Percentiles rank a stretch among this genome's conserved stretches.
These are phyloP conservation scores for Sicyos baderoa DNA, from an alignment of 306 rosid species.

Conservation along the genomic window DNA sequence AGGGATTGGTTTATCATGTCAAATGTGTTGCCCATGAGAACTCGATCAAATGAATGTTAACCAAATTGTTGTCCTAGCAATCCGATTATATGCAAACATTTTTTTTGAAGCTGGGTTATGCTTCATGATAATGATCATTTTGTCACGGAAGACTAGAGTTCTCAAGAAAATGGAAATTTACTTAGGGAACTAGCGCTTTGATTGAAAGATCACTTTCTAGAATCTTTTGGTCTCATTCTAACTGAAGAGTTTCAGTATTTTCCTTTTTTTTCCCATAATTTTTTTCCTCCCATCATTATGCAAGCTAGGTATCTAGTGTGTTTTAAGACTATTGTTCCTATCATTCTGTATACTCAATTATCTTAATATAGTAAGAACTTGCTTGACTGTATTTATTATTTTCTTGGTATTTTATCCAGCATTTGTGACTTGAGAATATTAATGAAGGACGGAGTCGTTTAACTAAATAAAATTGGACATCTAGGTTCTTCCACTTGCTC, in stretches of 20 bases:
- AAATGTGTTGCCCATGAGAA: not conserved
- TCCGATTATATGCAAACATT: not conserved
- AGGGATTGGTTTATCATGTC: not conserved
- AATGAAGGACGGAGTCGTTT: not conserved
- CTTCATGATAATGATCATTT: not conserved
- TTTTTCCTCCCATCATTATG: not conserved
- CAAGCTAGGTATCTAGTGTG: not conserved
- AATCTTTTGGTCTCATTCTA: not conserved
- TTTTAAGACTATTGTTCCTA: not conserved
- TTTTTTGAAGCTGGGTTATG: not conserved
- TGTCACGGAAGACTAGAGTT: not conserved
- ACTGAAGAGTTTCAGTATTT: not conserved
- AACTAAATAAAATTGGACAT: constrained; percentile 21
- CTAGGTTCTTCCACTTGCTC: constrained; percentile 99
- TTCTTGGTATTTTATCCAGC: not conserved
- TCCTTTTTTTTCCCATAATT: not conserved
- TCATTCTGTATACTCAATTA: not conserved
- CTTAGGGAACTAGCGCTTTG: not conserved
- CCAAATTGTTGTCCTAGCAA: not conserved
- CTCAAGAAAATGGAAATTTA: not conserved
- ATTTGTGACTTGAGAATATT: not conserved
- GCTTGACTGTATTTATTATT: not conserved
- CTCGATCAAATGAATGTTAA: not conserved
- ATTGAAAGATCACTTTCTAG: not conserved
- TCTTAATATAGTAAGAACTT: not conserved